A percentile compares a stretch with the other conserved stretches of the same genome.
Conservation (phyloP, 78 protist species). For the Emiliania huxleyi region DNA sequence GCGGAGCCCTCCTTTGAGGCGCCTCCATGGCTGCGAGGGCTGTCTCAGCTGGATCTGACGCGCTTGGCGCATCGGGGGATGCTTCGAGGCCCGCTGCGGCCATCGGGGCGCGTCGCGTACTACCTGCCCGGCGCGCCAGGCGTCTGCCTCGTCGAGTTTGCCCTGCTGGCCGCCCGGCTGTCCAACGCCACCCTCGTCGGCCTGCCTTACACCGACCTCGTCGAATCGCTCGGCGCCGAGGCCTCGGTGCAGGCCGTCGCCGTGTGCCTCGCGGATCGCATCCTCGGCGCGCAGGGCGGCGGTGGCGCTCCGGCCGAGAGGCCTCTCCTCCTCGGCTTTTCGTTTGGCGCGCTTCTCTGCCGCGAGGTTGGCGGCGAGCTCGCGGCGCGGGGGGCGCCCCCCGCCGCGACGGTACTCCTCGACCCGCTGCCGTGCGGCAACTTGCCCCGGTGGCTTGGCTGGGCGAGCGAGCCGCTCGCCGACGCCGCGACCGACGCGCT, state of each 20-base stretch:
- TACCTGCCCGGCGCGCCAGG: background rate
- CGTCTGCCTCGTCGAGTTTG: background rate
- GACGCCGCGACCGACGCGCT: no score
- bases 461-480: no score
- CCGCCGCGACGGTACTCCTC: background rate
- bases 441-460: no score
- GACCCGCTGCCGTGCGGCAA: background rate
- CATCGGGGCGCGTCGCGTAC: background rate
- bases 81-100: background rate
- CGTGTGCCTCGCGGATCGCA: background rate
- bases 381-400: background rate
- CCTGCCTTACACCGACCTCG: background rate
- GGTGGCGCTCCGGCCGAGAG: background rate
- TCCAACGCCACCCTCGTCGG: background rate
- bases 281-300: background rate
- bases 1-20: no score
- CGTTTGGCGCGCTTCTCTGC: background rate
- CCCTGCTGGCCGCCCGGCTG: background rate
- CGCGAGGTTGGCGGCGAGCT: background rate
- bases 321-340: background rate
- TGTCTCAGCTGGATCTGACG: no score
- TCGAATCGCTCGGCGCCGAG: background rate
- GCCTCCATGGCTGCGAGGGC: no score
- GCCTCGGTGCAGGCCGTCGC: background rate
- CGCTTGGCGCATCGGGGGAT: no score